Conservation (phyloP, 805 yeast species). For the Candida tammaniensis region DNA sequence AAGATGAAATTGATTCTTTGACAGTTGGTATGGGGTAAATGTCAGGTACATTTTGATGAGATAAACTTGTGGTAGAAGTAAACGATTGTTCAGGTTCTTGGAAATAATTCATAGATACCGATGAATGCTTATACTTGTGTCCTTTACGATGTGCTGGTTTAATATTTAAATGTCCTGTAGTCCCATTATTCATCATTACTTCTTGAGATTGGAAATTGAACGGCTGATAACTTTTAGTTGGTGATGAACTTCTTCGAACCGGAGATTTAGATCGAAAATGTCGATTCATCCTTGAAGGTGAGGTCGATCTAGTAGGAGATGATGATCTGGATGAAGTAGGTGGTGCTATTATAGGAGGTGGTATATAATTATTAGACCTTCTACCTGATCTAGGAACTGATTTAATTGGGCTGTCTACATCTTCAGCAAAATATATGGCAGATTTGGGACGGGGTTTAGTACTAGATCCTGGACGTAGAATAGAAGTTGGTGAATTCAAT, state of each 20-base stretch:
- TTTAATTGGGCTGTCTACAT: slow-evolving; percentile 16
- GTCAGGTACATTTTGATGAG: slow-evolving; percentile 41
- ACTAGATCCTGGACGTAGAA: slow-evolving; percentile 10
- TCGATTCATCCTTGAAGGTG: slow-evolving; percentile 27
- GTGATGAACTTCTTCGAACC: slow-evolving; percentile 15
- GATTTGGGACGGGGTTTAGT: slow-evolving; percentile 34
- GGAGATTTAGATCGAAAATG: slow-evolving; percentile 28
- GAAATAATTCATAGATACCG: slow-evolving; percentile 92
- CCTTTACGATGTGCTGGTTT: slow-evolving; percentile 82
- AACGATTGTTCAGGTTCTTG: slow-evolving; percentile 70
- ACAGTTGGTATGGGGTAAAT: slow-evolving; percentile 72
- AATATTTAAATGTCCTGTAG: slow-evolving; percentile 23
- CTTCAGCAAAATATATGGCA: slow-evolving; percentile 28
- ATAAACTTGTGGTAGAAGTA: background rate
- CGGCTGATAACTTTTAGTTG: slow-evolving; percentile 39
- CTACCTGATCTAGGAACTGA: slow-evolving; percentile 3
- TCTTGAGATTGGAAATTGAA: slow-evolving; percentile 65
- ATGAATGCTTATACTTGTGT: slow-evolving; percentile 92
- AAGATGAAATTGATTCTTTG: slow-evolving; percentile 59
- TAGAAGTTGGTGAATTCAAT: slow-evolving; percentile 15
- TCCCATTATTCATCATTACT: slow-evolving; percentile 27
- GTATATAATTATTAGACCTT: slow-evolving; percentile 6
- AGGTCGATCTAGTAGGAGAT: slow-evolving; percentile 26
- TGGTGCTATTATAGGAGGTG: slow-evolving; percentile 18
- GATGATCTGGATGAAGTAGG: slow-evolving; percentile 18